Base-by-base conservation (phyloP, 495 filamentous ascomycete genomes). In the Aspergillus indologenus region DNA sequence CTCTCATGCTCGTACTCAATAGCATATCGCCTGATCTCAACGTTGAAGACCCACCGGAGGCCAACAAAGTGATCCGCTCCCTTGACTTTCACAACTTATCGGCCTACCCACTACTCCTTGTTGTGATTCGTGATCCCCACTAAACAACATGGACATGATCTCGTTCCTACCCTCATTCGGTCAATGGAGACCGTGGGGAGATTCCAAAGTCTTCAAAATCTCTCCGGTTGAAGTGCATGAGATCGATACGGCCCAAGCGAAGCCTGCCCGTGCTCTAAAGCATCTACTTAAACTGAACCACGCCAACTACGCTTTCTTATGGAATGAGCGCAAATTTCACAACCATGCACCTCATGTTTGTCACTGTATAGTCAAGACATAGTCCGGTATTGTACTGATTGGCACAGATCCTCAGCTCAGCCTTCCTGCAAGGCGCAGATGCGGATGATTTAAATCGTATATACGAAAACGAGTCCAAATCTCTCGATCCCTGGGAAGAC, bases 261-360 rank as follows among this genome's bases (percentile, higher is more conserved):
- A 91, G 71, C 77, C 88, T 26, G 84, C 89, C 12, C 75, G 93
- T 59, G 90, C 90, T 5, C 79, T 99, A 54, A 96, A 94, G 70
- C 91, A 98, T 69, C 79, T 98, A 15, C 67, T 99, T 34, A 87
- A 86, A 64, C 84, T 92, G 23, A 98, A 99, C 71, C 95, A 99
- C 77, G 85, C 87, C 34, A 96, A 95, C 64, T 79, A 96, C 73
- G 82, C 90, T 23, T 87, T 98, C 53, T 68, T 97, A 54, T 96
- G 88, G 67, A 70, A 94, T 66, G 65, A 89, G 50, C 79, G 90
- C 12, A 75, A 82, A 60, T 96, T 88, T 69, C 89, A 96, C 75
- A 98, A 97, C 66, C 92, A 98, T 73, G 74, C 86, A 52, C 83
- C 90, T 26, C 93, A 98, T 77, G 86, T 92, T 24, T 34, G 43